Percentiles rank a stretch among this genome's conserved stretches.
Evolutionary conservation across 2,329 filamentous ascomycete species (phyloP).

Genomic region (Monilinia laxa): DNA sequence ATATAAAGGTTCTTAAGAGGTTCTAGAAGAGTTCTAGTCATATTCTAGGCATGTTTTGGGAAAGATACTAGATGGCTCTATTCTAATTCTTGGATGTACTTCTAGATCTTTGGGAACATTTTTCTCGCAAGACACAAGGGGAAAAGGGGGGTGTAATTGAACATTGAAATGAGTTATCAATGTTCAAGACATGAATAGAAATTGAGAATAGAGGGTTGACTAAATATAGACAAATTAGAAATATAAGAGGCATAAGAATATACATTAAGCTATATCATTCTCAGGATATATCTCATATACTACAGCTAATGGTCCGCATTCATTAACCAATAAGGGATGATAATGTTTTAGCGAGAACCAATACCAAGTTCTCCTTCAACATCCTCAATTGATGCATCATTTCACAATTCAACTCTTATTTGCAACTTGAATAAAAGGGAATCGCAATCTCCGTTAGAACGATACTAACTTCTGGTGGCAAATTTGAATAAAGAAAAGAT

Average conservation of each 20-base stretch:
- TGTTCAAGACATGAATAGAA: conserved; percentile 2
- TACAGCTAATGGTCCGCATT: neutral
- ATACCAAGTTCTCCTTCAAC: neutral
- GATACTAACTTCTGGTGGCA: neutral
- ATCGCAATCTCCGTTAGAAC: conserved; percentile 15
- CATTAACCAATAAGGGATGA: neutral
- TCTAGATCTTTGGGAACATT: neutral
- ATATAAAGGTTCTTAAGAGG: too few relatives aligned
- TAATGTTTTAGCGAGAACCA: conserved; percentile 14
- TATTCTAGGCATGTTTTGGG: neutral
- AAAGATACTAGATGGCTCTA: neutral
- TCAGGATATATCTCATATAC: conserved; percentile 1
- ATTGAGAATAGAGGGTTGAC: neutral
- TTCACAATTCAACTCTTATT: neutral
- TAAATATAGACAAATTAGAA: neutral
- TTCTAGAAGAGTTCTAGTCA: neutral
- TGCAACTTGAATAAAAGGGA: neutral
- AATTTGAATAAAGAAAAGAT: neutral
- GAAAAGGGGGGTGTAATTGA: neutral
- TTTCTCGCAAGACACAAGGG: neutral
- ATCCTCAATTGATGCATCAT: conserved; percentile 9
- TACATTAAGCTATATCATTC: conserved; percentile 7
- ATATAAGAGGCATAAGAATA: conserved; percentile 4
- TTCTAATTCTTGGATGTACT: neutral
- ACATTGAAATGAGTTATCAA: neutral